These are phyloP conservation scores for Chenopodium formosanum DNA, from an alignment of 148 eudicot species.

Conservation along the genomic window DNA sequence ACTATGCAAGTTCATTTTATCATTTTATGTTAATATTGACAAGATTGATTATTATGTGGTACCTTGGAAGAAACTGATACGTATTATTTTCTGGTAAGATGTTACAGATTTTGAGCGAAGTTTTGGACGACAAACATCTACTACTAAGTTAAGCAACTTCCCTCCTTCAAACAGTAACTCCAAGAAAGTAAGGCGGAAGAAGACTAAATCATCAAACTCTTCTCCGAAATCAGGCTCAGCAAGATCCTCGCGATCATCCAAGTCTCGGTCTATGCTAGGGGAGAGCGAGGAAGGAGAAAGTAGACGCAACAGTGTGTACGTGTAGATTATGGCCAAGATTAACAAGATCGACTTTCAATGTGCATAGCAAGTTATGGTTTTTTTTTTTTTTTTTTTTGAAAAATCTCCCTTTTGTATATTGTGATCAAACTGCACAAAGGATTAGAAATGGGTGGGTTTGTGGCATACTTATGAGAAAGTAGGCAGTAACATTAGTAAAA, in stretches of 20 bases:
- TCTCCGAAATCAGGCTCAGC: conserved; percentile 43
- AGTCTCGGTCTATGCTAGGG: conserved; percentile 36
- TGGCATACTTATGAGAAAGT: conserved; percentile 5
- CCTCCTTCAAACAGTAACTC: conserved; percentile 40
- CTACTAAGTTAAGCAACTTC: conserved; percentile 36
- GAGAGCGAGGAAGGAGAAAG: conserved; percentile 27
- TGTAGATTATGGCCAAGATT: conserved; percentile 15
- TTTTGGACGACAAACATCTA: conserved; percentile 36
- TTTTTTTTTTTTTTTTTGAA: conserved; percentile 4
- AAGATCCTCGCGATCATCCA: conserved; percentile 50
- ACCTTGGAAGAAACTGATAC: neutral
- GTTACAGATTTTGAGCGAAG: conserved; percentile 49
- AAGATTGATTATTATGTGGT: neutral
- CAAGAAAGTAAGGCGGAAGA: conserved; percentile 60
- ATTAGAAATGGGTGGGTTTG: conserved; percentile 6
- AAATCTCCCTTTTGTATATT: conserved; percentile 1
- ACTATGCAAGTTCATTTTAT: neutral
- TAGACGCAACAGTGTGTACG: conserved; percentile 23
- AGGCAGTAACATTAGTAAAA: conserved; percentile 19
- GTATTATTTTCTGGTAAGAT: neutral
- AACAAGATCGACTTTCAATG: conserved; percentile 13
- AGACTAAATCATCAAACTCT: conserved; percentile 48
- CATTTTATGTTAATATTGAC: neutral
- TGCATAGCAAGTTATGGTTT: conserved; percentile 22
- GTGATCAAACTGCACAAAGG: conserved; percentile 8